Evolutionary conservation across 2,329 filamentous ascomycete genomes (phyloP), one percentile per base, ranked within the genome.

Genomic region (Fusarium sterilihyphosum): DNA sequence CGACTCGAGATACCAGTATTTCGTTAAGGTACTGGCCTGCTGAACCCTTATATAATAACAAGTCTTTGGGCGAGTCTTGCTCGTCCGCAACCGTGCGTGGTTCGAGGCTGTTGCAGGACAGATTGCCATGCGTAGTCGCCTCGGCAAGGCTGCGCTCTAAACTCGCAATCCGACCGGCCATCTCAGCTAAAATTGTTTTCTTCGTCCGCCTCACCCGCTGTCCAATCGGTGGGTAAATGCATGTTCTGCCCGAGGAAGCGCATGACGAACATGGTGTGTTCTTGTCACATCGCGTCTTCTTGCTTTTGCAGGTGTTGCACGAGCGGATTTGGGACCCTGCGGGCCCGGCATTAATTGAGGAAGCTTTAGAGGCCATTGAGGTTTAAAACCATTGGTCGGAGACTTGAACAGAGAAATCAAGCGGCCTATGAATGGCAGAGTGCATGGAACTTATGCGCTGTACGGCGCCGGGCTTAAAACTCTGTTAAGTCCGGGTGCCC

Each of bases 241-340:
- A 67, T 46, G 31, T 17, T 24, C 43, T 67, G 1, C 44, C 52
- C 3, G 40, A 53, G 5, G 38, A 35, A 12, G 20, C 17, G 11
- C 65, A 67, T 29, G 53, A 31, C 0, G 65, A 60, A 8, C 65
- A 67, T 35, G 65, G 65, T 1, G n/a, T 52, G 13, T 16, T 38
- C 46, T 43, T 67, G 29, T 67, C 52, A 17, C 65, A 67, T 13
- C 46, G 46, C 10, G 65, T 67, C 40, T 67, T 67, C 35, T 66
- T 67, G 6, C 35, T 29, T 14, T 65, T 50, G 53, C 65, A 67
- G 10, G 10, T n/a, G 22, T 60, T 44, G 12, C 61, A 67, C 1
- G 65, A 67, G 8, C 65, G 53, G 2, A 38, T n/a, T 31, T 22
- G 59, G 5, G 11, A 9, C 22, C 13, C 35, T 8, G 18, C 53